A percentile compares a stretch with the other conserved stretches of the same genome.
These are phyloP conservation scores for Amaranthus palmeri DNA, from an alignment of 148 eudicot genomes.

Conservation along the genomic window DNA sequence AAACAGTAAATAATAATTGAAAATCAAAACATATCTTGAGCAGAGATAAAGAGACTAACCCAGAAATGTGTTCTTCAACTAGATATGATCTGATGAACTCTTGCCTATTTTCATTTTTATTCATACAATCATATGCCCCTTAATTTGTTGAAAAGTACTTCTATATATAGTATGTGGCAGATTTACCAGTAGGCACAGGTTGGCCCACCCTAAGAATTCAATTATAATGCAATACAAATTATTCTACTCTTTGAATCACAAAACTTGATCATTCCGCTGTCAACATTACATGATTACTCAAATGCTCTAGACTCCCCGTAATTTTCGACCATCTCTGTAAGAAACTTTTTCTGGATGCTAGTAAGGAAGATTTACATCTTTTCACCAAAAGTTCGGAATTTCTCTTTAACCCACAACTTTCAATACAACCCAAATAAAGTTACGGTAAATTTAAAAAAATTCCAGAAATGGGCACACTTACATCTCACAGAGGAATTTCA, in stretches of 20 bases:
- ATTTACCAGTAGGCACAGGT: too few relatives aligned
- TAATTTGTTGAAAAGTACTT: neutral
- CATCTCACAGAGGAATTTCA: conserved; percentile 15
- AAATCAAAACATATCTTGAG: neutral
- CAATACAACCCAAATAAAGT: neutral
- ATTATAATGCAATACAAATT: too few relatives aligned
- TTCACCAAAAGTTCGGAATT: too few relatives aligned
- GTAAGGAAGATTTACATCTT: too few relatives aligned
- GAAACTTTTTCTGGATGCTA: too few relatives aligned
- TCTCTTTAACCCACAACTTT: too few relatives aligned
- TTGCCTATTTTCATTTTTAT: neutral
- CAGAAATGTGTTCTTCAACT: neutral
- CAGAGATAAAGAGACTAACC: conserved; percentile 1
- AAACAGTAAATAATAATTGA: neutral
- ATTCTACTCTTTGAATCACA: too few relatives aligned
- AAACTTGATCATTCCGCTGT: too few relatives aligned
- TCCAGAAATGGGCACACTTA: conserved; percentile 10
- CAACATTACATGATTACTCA: neutral
- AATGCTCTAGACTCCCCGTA: too few relatives aligned
- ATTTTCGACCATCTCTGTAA: too few relatives aligned
- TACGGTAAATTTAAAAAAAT: neutral
- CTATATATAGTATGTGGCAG: neutral
- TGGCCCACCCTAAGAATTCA: too few relatives aligned
- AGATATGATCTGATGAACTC: neutral
- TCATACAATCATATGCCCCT: neutral